Evolutionary conservation across 2,329 filamentous ascomycete species (phyloP).

Genomic region (Fusarium luffae): DNA sequence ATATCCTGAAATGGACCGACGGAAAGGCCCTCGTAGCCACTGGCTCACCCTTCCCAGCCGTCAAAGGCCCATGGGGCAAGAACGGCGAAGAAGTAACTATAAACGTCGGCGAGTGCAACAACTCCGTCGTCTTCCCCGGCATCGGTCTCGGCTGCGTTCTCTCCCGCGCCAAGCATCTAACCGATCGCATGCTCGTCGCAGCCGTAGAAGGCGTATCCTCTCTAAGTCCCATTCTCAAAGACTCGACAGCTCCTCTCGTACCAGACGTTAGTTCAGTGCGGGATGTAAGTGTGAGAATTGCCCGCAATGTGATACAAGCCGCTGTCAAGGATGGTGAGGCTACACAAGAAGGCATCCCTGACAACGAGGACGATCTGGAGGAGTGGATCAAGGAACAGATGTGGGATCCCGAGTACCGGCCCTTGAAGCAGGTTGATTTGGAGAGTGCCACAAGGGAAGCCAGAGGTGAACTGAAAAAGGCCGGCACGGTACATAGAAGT

Average conservation of each 20-base stretch:
- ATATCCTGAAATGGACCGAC: constrained; percentile 81
- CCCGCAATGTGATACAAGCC: constrained; percentile 76
- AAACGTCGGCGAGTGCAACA: constrained; percentile 83
- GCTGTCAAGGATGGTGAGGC: constrained; percentile 77
- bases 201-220: constrained; percentile 79
- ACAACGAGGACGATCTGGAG: constrained; percentile 65
- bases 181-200: constrained; percentile 83
- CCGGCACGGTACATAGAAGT: constrained; percentile 45
- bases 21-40: constrained; percentile 84
- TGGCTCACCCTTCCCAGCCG: constrained; percentile 82
- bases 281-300: constrained; percentile 81
- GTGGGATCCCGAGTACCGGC: constrained; percentile 79
- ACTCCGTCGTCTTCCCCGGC: constrained; percentile 85
- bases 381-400: constrained; percentile 82
- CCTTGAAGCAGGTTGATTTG: constrained; percentile 66
- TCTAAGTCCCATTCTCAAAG: constrained; percentile 74
- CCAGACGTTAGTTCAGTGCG: constrained; percentile 81
- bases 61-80: constrained; percentile 68
- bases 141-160: constrained; percentile 85
- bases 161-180: constrained; percentile 72
- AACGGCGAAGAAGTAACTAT: constrained; percentile 58
- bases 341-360: constrained; percentile 72
- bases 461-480: constrained; percentile 52
- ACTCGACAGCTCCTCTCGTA: constrained; percentile 73
- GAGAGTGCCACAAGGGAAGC: constrained; percentile 66